Conservation (phyloP, 2,329 filamentous ascomycete species). For the Aspergillus ruber region DNA sequence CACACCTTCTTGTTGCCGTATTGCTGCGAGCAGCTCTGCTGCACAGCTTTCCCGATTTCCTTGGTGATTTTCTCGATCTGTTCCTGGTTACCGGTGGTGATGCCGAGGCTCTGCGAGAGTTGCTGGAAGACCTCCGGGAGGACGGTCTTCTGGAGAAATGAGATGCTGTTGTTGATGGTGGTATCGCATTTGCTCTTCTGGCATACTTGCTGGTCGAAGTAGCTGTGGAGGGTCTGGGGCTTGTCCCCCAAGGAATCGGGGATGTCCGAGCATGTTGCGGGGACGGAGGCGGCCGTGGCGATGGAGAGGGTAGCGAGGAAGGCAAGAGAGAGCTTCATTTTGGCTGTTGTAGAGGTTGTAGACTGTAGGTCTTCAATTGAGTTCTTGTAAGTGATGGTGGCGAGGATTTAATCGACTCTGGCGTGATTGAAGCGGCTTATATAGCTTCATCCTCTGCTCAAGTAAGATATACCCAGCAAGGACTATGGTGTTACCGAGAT, state of each 20-base stretch:
- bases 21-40: conserved; percentile 5
- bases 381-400: no score
- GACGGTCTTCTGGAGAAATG: conserved; percentile 4
- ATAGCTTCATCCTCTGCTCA: background rate
- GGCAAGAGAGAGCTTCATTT: conserved; percentile 1
- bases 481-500: background rate
- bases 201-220: conserved; percentile 7
- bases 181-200: conserved; percentile 6
- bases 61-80: conserved; percentile 4
- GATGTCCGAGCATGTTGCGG: conserved; percentile 5
- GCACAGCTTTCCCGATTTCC: conserved; percentile 1
- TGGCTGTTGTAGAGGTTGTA: background rate
- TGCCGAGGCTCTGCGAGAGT: conserved; percentile 2
- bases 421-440: background rate
- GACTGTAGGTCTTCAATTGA: background rate
- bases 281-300: background rate
- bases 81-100: conserved; percentile 3
- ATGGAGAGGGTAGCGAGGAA: background rate
- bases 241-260: conserved; percentile 7
- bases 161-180: conserved; percentile 9
- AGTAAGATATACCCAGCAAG: background rate
- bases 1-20: conserved; percentile 6
- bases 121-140: conserved; percentile 5
- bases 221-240: conserved; percentile 4
- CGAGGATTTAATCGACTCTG: background rate